phyloP scores from a whole-genome alignment of 805 yeast genomes.

The Teunomyces atbi region DNA sequence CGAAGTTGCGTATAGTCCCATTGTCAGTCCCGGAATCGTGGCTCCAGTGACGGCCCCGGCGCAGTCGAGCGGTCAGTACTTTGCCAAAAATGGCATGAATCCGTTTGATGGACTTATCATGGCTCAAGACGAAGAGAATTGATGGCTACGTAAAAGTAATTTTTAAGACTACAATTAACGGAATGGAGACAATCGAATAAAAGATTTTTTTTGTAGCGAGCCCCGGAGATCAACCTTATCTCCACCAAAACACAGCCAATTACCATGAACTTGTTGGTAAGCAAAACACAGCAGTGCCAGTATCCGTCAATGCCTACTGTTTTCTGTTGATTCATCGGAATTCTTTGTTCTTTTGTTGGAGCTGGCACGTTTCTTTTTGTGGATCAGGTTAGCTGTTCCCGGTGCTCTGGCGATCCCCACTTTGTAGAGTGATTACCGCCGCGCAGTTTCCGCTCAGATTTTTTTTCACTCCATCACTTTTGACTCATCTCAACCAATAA shows the following conservation, averaged over 20 bases:
- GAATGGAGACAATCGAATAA: too few species aligned
- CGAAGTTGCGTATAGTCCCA: conserved; percentile 8
- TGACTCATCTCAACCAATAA: conserved; percentile 10
- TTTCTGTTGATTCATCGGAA: too few species aligned
- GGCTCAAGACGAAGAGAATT: conserved; percentile 14
- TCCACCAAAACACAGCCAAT: too few species aligned
- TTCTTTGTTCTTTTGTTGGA: not conserved
- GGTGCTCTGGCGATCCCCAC: not conserved
- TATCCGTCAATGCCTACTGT: too few species aligned
- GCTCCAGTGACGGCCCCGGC: conserved; percentile 26
- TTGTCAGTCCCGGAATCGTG: conserved; percentile 16
- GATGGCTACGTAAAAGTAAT: not conserved
- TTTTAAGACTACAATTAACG: too few species aligned
- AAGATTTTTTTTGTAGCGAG: too few species aligned
- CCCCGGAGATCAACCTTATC: too few species aligned
- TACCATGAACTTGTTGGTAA: too few species aligned
- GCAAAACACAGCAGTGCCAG: too few species aligned
- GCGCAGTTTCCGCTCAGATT: not conserved
- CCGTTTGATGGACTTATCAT: conserved; percentile 40
- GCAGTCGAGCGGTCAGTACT: conserved; percentile 32
- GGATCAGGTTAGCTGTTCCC: not conserved
- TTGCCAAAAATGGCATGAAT: conserved; percentile 34
- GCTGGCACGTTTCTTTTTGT: not conserved
- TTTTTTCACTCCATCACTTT: not conserved
- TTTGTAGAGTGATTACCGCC: not conserved